A percentile compares a stretch with the other conserved stretches of the same genome.
phyloP scores from a whole-genome alignment of 2,329 filamentous ascomycete genomes.

The Diaporthe sp. region DNA sequence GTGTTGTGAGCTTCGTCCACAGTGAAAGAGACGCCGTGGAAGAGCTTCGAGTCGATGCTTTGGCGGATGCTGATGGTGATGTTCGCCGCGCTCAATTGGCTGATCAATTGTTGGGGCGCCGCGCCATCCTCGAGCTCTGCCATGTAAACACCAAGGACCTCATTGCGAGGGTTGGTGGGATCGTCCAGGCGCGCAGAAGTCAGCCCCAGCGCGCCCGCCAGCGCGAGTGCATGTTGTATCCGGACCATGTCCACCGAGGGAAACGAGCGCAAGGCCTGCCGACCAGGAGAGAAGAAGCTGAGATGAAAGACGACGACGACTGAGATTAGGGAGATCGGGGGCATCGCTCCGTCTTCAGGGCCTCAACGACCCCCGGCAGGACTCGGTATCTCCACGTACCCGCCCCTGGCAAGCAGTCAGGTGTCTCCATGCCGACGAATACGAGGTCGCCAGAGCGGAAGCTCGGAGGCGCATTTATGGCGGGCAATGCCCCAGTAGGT shows the following conservation, averaged over 20 bases:
- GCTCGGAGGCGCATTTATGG: background rate
- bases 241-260: background rate
- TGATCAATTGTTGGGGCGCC: background rate
- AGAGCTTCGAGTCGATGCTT: background rate
- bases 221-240: background rate
- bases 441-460: background rate
- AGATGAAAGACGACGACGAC: background rate
- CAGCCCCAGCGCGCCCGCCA: background rate
- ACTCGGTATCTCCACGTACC: background rate
- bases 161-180: background rate
- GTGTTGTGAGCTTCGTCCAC: background rate
- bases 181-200: background rate
- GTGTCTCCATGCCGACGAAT: background rate
- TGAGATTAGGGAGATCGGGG: too few species aligned
- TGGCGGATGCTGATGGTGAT: slow-evolving; percentile 14
- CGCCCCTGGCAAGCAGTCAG: background rate
- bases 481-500: background rate
- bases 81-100: background rate
- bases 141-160: slow-evolving; percentile 1
- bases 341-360: background rate
- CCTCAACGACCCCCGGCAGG: background rate
- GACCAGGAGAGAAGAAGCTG: slow-evolving; percentile 2
- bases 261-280: background rate
- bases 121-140: slow-evolving; percentile 11
- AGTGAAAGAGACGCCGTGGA: background rate